phyloP scores from a whole-genome alignment of 1,139 yeast genomes.

The Pneumocystis carinii region DNA sequence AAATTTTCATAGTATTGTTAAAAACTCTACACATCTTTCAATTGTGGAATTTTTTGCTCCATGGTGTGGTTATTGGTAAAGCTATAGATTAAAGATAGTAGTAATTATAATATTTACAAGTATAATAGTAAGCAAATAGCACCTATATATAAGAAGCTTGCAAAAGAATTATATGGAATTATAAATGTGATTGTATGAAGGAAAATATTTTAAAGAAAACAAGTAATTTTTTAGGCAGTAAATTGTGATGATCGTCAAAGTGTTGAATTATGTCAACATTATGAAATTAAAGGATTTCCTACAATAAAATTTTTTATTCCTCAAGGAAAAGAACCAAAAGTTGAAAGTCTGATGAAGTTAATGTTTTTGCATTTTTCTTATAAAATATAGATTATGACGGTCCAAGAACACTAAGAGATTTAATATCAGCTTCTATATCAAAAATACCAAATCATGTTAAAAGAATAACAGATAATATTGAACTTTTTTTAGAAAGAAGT shows the following conservation, averaged over 20 bases:
- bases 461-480: neutral
- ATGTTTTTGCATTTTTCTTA: neutral
- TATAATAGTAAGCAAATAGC: slow-evolving; percentile 65
- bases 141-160: slow-evolving; percentile 78
- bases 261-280: slow-evolving; percentile 6
- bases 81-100: neutral
- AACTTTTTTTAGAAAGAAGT: neutral
- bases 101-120: neutral
- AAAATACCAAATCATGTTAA: slow-evolving; percentile 5
- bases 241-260: slow-evolving; percentile 10
- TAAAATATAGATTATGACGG: slow-evolving; percentile 8
- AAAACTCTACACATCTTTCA: slow-evolving; percentile 62
- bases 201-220: slow-evolving; percentile 24
- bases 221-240: slow-evolving; percentile 25
- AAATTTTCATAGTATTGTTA: slow-evolving; percentile 56
- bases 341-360: neutral
- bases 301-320: slow-evolving; percentile 48
- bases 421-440: neutral
- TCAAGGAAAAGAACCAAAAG: neutral
- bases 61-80: slow-evolving; percentile 82
- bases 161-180: slow-evolving; percentile 13
- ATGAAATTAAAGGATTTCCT: slow-evolving; percentile 67
- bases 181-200: slow-evolving; percentile 18
- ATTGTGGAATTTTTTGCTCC: slow-evolving; percentile 91
- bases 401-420: slow-evolving; percentile 6